Base-by-base conservation (phyloP, 148 eudicot genomes). In the Rhododendron williamsianum region DNA sequence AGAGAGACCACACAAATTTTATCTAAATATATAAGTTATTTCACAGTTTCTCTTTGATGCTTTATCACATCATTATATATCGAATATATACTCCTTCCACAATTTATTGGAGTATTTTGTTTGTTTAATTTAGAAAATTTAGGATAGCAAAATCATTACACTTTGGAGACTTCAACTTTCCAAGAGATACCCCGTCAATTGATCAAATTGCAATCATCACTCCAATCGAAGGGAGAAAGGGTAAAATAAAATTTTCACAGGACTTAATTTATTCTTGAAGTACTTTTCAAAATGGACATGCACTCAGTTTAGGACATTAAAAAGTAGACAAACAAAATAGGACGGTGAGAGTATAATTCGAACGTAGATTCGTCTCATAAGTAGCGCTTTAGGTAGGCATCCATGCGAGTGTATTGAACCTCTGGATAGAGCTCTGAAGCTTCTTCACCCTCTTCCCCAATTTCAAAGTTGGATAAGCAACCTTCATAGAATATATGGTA, bases 401-500 rank as follows among this genome's bases (percentile, higher is more conserved):
- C 89, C 80, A 92, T 83, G 58, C 88, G 87, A 54, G 87, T 89
- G 84, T 90, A 92, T 60, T 76, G 73, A 81, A 92, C 91, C 81
- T 90, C 88, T 0, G 93, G 92, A 51, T 92, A 92, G 51, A 92
- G 91, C 82, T 83, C 77, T 0, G 92, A 89, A 63, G 93, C 93
- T 65, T 90, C 92, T 87, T 86, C 93, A 25, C 87, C 89, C 27
- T 81, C 87, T 54, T 89, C 91, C 19, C 90, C 90, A 16, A 90
- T 88, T 38, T 90, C 88, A 36, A 92, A 92, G 81, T 90, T 90
- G 80, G 90, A 83, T 30, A 90, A 52, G 78, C 93, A 89, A 4
- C 95, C 93, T 63, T 93, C 95, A 27, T 93, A 93, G 87, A 84
- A 93, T 12, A 93, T 86, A 77, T 93, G 95, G 65, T 90, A 93